These are phyloP conservation scores for Pseudovirgaria hyperparasitica DNA, from an alignment of 2,329 filamentous ascomycete species.

Conservation along the genomic window DNA sequence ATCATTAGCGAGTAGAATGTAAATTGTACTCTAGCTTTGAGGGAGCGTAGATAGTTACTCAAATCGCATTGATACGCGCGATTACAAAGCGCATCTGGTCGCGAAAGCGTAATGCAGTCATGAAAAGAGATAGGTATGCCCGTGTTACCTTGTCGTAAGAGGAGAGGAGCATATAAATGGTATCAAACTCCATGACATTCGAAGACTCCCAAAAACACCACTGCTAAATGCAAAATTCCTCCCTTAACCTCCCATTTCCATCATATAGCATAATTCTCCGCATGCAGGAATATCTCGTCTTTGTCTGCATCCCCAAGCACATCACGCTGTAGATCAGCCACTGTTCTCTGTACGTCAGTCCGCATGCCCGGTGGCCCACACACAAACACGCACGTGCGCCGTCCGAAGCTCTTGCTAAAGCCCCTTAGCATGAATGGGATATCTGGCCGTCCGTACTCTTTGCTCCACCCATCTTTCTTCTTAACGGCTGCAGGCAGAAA, in stretches of 20 bases:
- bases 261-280: constrained; percentile 86
- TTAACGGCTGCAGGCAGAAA: constrained; percentile 48
- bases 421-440: constrained; percentile 77
- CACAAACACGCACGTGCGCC: constrained; percentile 79
- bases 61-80: no score
- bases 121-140: no score
- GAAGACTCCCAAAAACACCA: no score
- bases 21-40: no score
- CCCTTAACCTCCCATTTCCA: not conserved
- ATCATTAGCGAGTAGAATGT: no score
- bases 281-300: constrained; percentile 88
- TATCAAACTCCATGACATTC: no score
- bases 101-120: no score
- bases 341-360: constrained; percentile 73
- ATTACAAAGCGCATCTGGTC: no score
- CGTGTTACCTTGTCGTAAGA: no score
- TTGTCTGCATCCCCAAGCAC: constrained; percentile 68
- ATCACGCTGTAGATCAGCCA: constrained; percentile 67
- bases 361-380: constrained; percentile 83
- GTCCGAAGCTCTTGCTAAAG: constrained; percentile 69
- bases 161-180: no score
- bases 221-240: no score
- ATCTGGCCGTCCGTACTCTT: constrained; percentile 84
- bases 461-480: constrained; percentile 65
- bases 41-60: no score